Conservation (phyloP, 208 protist species). For the Leishmania tropica region DNA sequence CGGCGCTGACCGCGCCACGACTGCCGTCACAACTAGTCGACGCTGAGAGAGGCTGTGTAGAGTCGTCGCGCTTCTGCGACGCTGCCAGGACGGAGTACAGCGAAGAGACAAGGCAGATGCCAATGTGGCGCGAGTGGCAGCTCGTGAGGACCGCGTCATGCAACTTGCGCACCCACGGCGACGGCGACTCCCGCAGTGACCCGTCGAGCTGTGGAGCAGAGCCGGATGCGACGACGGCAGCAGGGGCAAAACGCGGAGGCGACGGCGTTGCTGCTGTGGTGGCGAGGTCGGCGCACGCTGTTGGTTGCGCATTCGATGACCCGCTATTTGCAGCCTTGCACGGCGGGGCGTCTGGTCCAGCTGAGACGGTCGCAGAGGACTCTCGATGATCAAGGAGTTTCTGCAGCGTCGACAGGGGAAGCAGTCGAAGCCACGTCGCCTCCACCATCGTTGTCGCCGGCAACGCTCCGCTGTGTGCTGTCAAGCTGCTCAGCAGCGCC, state of each 20-base stretch:
- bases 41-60: neutral
- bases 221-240: neutral
- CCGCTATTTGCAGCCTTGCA: neutral
- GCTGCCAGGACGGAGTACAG: slow-evolving; percentile 1
- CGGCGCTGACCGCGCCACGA: neutral
- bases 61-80: neutral
- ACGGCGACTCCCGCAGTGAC: slow-evolving; percentile 10
- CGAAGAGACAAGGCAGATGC: neutral
- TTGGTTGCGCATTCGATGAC: neutral
- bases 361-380: neutral
- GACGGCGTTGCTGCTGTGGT: neutral
- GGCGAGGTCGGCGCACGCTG: neutral
- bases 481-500: slow-evolving; percentile 20
- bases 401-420: slow-evolving; percentile 3
- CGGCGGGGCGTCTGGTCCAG: neutral
- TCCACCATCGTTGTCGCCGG: slow-evolving; percentile 22
- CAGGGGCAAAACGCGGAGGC: neutral
- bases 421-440: slow-evolving; percentile 29
- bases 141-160: slow-evolving; percentile 11
- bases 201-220: slow-evolving; percentile 1
- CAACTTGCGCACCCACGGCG: slow-evolving; percentile 9
- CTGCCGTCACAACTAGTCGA: neutral
- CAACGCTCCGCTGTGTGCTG: neutral
- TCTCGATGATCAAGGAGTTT: neutral
- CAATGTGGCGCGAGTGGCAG: neutral